Evolutionary conservation across 169 alveolate genomes (phyloP).

Genomic region (Amoebophrya sp.): DNA sequence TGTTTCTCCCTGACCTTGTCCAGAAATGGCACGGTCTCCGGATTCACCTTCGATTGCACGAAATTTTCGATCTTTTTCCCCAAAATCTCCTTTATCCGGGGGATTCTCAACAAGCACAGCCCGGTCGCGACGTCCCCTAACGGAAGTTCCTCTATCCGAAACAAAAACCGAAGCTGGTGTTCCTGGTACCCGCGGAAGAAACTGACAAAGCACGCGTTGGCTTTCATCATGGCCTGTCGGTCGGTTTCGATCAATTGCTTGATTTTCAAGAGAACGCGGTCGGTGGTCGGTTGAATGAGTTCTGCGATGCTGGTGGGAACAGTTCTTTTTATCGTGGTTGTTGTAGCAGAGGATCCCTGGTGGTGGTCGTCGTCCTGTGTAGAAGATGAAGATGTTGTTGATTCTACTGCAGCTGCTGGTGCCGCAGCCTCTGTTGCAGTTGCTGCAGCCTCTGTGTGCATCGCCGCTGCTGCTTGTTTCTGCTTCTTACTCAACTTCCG

Average conservation of each 20-base stretch:
- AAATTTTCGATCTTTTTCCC: constrained; percentile 64
- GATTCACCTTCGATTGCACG: constrained; percentile 52
- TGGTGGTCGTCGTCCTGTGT: background rate
- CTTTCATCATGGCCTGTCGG: constrained; percentile 72
- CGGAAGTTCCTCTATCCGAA: constrained; percentile 58
- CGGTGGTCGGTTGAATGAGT: no score
- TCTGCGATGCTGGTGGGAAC: no score
- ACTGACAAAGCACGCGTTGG: constrained; percentile 78
- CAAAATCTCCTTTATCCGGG: constrained; percentile 81
- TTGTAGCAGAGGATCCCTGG: no score
- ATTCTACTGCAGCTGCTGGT: no score
- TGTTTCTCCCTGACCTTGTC: constrained; percentile 32
- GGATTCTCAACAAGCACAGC: constrained; percentile 71
- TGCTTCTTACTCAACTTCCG: background rate
- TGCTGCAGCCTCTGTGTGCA: no score
- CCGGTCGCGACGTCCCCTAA: constrained; percentile 79
- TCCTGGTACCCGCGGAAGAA: constrained; percentile 84
- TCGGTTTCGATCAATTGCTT: constrained; percentile 48
- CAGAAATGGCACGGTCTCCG: constrained; percentile 30
- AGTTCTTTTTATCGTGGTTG: no score
- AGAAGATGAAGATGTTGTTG: background rate
- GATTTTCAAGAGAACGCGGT: background rate
- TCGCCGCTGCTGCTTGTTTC: background rate
- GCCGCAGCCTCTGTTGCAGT: no score
- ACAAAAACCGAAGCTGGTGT: constrained; percentile 67